Evolutionary conservation across 768 basidiomycete genomes (phyloP).

Genomic region (Pleurotus tuoliensis): DNA sequence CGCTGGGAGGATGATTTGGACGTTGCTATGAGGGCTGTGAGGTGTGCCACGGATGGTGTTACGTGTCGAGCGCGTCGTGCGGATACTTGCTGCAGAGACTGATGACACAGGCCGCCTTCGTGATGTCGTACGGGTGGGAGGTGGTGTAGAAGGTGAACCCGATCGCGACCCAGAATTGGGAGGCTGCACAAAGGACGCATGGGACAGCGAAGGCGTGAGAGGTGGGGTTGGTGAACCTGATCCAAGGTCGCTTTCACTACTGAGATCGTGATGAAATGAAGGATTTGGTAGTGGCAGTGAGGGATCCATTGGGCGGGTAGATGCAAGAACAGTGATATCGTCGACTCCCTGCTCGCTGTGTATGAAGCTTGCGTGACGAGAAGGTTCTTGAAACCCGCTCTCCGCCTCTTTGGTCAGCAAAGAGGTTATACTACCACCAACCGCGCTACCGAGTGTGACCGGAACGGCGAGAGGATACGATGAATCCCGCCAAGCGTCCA

Average conservation of each 20-base stretch:
- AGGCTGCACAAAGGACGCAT: not conserved
- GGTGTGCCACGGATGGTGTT: constrained; percentile 52
- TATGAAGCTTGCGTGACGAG: constrained; percentile 13
- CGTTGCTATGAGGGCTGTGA: constrained; percentile 53
- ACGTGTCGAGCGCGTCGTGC: constrained; percentile 27
- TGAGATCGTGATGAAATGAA: constrained; percentile 17
- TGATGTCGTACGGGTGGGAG: constrained; percentile 26
- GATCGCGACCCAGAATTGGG: constrained; percentile 14
- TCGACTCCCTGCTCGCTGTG: constrained; percentile 14
- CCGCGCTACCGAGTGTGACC: constrained; percentile 14
- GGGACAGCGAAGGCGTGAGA: constrained; percentile 7
- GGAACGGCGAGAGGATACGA: constrained; percentile 19
- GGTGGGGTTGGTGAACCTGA: constrained; percentile 12
- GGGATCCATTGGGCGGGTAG: constrained; percentile 11
- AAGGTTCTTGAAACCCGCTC: constrained; percentile 11
- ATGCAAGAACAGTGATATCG: constrained; percentile 12
- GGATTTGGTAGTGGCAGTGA: constrained; percentile 18
- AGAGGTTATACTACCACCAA: constrained; percentile 29
- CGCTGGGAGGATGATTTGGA: constrained; percentile 66
- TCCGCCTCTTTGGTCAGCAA: constrained; percentile 21
- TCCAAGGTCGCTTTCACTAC: constrained; percentile 8
- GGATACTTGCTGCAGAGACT: constrained; percentile 32
- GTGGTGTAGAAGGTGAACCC: constrained; percentile 35
- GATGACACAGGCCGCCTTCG: constrained; percentile 30
- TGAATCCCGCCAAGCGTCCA: constrained; percentile 23